phyloP scores from a whole-genome alignment of 331 rosid species.

The Erythrophleum ivorense region DNA sequence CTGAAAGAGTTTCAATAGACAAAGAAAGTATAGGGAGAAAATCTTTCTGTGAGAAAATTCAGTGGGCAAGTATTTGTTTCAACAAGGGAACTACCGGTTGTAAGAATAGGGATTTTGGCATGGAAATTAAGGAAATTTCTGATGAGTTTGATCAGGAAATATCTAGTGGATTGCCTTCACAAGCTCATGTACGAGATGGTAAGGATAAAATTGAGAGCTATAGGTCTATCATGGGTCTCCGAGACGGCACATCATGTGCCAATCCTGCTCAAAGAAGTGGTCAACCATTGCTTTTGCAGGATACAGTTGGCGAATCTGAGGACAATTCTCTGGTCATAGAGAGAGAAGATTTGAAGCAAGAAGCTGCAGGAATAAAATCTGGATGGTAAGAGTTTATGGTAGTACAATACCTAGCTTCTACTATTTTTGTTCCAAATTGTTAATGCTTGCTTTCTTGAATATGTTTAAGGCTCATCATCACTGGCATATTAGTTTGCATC shows the following conservation, averaged over 20 bases:
- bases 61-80: conserved; percentile 93
- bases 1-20: conserved; percentile 62
- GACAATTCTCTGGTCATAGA: conserved; percentile 39
- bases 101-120: conserved; percentile 56
- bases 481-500: conserved; percentile 31
- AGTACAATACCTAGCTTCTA: conserved; percentile 32
- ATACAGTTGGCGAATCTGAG: conserved; percentile 42
- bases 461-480: conserved; percentile 42
- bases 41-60: conserved; percentile 80
- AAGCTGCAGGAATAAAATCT: conserved; percentile 41
- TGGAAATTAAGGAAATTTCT: conserved; percentile 50
- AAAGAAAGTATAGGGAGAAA: conserved; percentile 67
- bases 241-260: conserved; percentile 50
- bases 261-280: conserved; percentile 45
- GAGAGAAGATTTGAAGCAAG: conserved; percentile 43
- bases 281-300: conserved; percentile 41
- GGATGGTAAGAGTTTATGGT: conserved; percentile 34
- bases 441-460: conserved; percentile 45
- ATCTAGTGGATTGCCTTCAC: conserved; percentile 46
- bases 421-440: conserved; percentile 33
- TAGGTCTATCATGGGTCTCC: conserved; percentile 47
- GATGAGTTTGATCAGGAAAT: conserved; percentile 50
- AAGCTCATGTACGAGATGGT: conserved; percentile 48
- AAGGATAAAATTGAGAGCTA: conserved; percentile 47
- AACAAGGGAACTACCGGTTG: conserved; percentile 59